Evolutionary conservation across 140 eudicot species (phyloP), one percentile per base, ranked within the genome.

Genomic region (Ambrosia hybrid): DNA sequence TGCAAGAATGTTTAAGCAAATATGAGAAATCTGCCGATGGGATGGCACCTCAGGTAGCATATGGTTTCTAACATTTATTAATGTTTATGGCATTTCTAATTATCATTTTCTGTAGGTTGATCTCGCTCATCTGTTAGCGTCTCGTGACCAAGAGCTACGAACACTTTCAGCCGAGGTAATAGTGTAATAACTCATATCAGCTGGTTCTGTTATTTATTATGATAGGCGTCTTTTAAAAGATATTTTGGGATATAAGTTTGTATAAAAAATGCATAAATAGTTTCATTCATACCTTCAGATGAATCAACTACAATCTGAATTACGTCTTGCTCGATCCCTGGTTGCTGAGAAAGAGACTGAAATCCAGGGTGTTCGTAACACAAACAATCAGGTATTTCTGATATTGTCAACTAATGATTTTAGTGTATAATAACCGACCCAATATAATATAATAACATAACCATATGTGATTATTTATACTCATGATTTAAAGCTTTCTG

Each of bases 1-100:
- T 95, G 79, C 96, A 95, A 79, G 99, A 95, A 68, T 86, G 87
- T 83, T 91, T 95, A 78, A 86, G 96, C 86, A 95, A 95, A 41
- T 41, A 5, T 41, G 46, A 41, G 46, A 41, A 8, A 41, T 41
- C 8, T 41, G 46, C 9, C 4, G 46, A 41, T 5, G 9, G 8
- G 4, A 41, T 8, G 46, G 46, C 46, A 41, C 46, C 46, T 41
- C 8, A 41, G 9, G 46, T 41, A 5, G 46, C 5, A 41, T 41
- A 41, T 41, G 46, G 46, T 39, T 39, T 39, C 45, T 39, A 39
- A 39, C 45, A 39, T 39, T 39, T 39, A 39, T 39, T 39, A 39
- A 39, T 39, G 7, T 39, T 39, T 39, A 4, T 39, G 45, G 45
- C 8, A 39, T 39, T 39, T 39, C 8, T 39, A 39, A 39, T 39